Evolutionary conservation across 192 early-diverging fungal genomes (phyloP), one percentile per base, ranked within the genome.

Genomic region (Entomortierella beljakovae): DNA sequence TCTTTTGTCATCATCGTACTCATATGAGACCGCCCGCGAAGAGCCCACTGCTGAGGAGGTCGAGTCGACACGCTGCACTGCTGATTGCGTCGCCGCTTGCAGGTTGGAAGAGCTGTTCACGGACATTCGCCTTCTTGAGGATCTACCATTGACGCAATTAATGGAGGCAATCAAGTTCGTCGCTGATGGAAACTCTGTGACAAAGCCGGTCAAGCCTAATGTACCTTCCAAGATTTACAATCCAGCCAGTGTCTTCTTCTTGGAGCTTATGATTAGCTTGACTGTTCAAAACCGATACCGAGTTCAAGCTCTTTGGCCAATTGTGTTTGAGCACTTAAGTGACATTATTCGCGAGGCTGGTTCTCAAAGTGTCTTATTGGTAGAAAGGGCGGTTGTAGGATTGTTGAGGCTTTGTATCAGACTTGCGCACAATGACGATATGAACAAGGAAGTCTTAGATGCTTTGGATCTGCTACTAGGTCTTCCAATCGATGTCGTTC

Each of bases 311-410:
- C 64, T 90, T 16, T 90, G 89, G 88, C 87, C 91, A 18, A 82
- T 85, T 26, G 85, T 94, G 3, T 90, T 89, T 56, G 80, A 85
- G 49, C 89, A 95, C 35, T 83, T 97, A 51, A 86, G 86, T 64
- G 84, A 83, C 23, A 92, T 97, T 56, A 63, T 98, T 22, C 83
- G 85, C n/a, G 83, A 91, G 28, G 88, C 92, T 20, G 84, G 82
- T 50, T 83, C 67, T 10, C 82, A 89, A 35, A 91, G 91, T 53
- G 81, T 85, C 1, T 66, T 92, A 35, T 70, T 95, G 22, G 84
- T 97, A 9, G 93, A 97, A 81, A 82, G 95, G 16, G 88, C 91
- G 0, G 93, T 96, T 7, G 87, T 90, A 7, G 90, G 90, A 8
- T 60, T 96, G n/a, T 75, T 95, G 38, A 65, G 89, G 70, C 81